Base-by-base conservation (phyloP, 202 grass and related monocot species). In the Digitaria exilis region DNA sequence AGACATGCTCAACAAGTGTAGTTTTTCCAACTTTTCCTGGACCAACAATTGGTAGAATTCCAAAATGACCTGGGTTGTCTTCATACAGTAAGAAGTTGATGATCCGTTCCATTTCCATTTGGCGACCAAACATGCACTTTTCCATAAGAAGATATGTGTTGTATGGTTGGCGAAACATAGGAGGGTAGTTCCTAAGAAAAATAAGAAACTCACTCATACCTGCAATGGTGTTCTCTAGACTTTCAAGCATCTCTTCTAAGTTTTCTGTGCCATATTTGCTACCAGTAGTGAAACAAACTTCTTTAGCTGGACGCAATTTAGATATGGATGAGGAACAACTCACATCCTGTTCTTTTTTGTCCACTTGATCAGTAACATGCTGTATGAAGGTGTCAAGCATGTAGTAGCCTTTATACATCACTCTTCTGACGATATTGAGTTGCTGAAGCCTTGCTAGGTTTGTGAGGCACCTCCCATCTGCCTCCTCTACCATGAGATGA, bases 381-480 rank as follows among this genome's bases (percentile, higher is more conserved):
- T 21, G 44, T 24, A 26, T 65, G 46, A 77, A 71, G 0, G 3
- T 55, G 45, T 82, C 65, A 1, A 82, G 73, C 43, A 55, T 8
- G 25, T 71, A 78, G 26, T 56, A 64, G 9, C 85, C 85, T 71
- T 35, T n/a, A 16, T 52, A 63, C 32, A 78, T 65, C 4, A 43
- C 55, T 34, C 42, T 39, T 54, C 65, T 77, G 13, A 87, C 9
- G 30, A 35, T 64, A 25, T 71, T 65, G 2, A 87, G 32, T 19
- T 82, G 79, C 4, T 45, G 55, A 26, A 77, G 65, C 79, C 82
- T 83, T 3, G 9, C 34, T 35, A 48, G 73, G 35, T 83, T 87
- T 45, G 73, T 83, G 73, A 83, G 55, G 57, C 15, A 7, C 39
- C 73, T 51, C 9, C 80, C 66, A 1, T 88, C 73, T 4, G 66